Base-by-base conservation (phyloP, 116 monocot species). In the Trichopus zeylanicus region DNA sequence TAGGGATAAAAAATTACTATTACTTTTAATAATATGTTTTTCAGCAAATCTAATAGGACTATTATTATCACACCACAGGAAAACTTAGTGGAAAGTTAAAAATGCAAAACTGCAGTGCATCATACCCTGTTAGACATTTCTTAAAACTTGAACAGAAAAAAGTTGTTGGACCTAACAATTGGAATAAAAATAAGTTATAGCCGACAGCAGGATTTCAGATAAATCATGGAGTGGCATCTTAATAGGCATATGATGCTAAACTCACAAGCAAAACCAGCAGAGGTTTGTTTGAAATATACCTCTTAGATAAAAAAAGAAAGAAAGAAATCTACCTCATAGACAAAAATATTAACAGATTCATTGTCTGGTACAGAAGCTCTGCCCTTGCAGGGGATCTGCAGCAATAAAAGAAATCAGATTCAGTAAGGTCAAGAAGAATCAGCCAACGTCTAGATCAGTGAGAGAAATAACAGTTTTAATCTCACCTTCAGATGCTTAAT, bases 281-380 rank as follows among this genome's bases (percentile, higher is more conserved):
- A 12, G 13, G 3, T 42, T 42, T 42, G 42, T n/a, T n/a, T 42
- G 42, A 42, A 42, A 18, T 42, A 42, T 42, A 97, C 97, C 91
- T 81, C 91, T 57, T 67, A 63, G 21, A 80, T 73, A 74, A 97
- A 97, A 38, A 10, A 6, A n/a, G n/a, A n/a, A n/a, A n/a, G n/a
- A n/a, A n/a, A n/a, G n/a, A n/a, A n/a, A n/a, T n/a, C n/a, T 79
- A 97, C 97, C 91, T 81, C 91, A 61, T 67, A 63, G 21, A 80
- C 75, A 74, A 97, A 97, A 38, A 10, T 60, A 65, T 91, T 91
- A 3, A 97, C 90, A 38, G 91, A 86, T 35, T 80, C 77, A 54
- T 91, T 87, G 61, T 97, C 97, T 51, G 97, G 97, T 29, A 97
- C 97, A 61, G 83, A 70, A 73, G 84, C 97, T 23, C 97, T 67